Conservation (phyloP, 139 green algal genomes). For the Chlorella sp. region DNA sequence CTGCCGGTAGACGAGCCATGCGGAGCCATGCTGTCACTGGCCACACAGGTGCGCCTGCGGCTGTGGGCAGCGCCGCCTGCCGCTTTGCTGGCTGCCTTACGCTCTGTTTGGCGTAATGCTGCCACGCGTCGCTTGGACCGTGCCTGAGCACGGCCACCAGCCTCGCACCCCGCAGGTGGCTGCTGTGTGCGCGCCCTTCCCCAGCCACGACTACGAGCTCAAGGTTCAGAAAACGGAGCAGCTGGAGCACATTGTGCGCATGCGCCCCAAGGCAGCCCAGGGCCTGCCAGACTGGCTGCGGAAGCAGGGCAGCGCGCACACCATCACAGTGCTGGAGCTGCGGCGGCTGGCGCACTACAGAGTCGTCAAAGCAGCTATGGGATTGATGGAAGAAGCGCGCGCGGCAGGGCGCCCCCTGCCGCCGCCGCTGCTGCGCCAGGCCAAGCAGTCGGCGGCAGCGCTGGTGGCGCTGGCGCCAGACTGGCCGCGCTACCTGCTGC, state of each 20-base stretch:
- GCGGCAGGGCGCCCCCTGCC: background rate
- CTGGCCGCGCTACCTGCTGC: conserved; percentile 6
- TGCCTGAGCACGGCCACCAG: too few relatives aligned
- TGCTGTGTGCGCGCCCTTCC: background rate
- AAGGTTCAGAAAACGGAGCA: background rate
- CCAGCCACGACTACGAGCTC: background rate
- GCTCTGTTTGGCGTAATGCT: background rate
- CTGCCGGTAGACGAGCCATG: background rate
- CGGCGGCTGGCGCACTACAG: background rate
- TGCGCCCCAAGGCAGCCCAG: background rate
- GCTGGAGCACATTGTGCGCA: background rate
- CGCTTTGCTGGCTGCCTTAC: background rate
- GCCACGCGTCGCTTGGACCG: background rate
- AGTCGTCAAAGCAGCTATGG: background rate
- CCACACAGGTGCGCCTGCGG: background rate
- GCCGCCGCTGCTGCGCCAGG: background rate
- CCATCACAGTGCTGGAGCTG: background rate
- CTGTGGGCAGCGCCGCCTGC: background rate
- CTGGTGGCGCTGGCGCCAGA: conserved; percentile 7
- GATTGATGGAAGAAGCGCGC: background rate
- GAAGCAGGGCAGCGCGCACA: background rate
- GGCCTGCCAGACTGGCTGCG: background rate
- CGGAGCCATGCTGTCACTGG: background rate
- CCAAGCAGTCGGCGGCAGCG: background rate
- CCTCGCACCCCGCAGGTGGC: background rate